phyloP scores from a whole-genome alignment of 331 rosid genomes.

The Rosa hybrid region DNA sequence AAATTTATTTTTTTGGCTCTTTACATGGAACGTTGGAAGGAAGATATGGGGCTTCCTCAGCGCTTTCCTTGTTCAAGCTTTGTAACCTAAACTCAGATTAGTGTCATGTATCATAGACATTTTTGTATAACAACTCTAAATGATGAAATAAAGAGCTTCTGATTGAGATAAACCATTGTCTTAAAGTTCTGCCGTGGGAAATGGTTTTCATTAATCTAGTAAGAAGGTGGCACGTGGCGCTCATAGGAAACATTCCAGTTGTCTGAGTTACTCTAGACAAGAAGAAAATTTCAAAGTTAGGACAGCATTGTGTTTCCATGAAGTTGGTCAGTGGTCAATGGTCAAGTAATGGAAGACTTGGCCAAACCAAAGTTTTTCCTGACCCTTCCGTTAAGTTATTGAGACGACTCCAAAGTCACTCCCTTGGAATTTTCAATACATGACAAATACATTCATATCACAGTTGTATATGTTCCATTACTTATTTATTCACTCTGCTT shows the following conservation, averaged over 20 bases:
- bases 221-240: not conserved
- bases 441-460: not conserved
- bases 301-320: not conserved
- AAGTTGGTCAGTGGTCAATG: not conserved
- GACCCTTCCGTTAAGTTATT: not conserved
- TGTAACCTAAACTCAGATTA: constrained; percentile 1
- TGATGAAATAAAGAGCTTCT: not conserved
- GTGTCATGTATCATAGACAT: not conserved
- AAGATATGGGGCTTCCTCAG: not conserved
- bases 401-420: constrained; percentile 5
- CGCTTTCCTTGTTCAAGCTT: not conserved
- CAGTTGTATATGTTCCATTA: not conserved
- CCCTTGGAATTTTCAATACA: not conserved
- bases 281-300: not conserved
- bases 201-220: not conserved
- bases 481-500: not conserved
- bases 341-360: not conserved
- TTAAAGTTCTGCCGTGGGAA: not conserved
- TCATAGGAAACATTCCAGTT: not conserved
- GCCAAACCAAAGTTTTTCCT: not conserved
- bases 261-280: not conserved
- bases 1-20: not conserved
- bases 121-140: not conserved
- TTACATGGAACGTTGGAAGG: not conserved
- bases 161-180: not conserved